A percentile compares a stretch with the other conserved stretches of the same genome.
These are phyloP conservation scores for Dendrobium officinale DNA, from an alignment of 106 monocot genomes.

Conservation along the genomic window DNA sequence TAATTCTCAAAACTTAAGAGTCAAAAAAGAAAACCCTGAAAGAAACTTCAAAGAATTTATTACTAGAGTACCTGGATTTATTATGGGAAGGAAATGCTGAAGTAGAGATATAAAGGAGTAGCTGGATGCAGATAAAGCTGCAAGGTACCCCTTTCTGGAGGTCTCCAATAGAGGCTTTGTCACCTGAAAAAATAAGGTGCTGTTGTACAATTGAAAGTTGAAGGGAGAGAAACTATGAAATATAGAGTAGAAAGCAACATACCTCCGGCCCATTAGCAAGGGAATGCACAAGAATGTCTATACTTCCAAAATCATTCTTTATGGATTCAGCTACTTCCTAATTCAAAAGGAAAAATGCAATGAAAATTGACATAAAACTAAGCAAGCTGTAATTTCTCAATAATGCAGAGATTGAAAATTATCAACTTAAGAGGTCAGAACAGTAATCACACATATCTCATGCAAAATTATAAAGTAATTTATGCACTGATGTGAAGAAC, in stretches of 20 bases:
- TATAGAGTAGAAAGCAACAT: not conserved
- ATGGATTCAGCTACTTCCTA: conserved; percentile 91
- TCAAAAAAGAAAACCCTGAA: too few relatives aligned
- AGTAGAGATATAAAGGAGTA: conserved; percentile 89
- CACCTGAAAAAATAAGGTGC: conserved; percentile 32
- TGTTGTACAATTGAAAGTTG: not conserved
- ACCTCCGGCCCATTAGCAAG: conserved; percentile 98
- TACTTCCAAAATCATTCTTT: conserved; percentile 87
- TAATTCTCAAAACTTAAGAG: too few relatives aligned
- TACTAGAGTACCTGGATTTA: conserved; percentile 63
- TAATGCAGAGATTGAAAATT: not conserved
- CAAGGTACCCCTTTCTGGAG: conserved; percentile 86
- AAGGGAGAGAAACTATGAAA: not conserved
- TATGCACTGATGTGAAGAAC: not conserved
- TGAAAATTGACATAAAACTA: not conserved
- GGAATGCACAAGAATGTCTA: conserved; percentile 97
- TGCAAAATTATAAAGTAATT: not conserved
- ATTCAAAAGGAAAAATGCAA: not conserved
- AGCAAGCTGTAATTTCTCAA: not conserved
- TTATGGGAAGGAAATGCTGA: conserved; percentile 90
- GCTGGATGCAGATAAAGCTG: conserved; percentile 94
- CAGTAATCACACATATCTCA: not conserved
- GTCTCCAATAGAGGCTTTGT: conserved; percentile 87
- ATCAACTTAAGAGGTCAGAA: not conserved
- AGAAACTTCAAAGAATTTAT: not conserved